phyloP scores from a whole-genome alignment of 208 protist species.

The Acanthamoeba castellanii region DNA sequence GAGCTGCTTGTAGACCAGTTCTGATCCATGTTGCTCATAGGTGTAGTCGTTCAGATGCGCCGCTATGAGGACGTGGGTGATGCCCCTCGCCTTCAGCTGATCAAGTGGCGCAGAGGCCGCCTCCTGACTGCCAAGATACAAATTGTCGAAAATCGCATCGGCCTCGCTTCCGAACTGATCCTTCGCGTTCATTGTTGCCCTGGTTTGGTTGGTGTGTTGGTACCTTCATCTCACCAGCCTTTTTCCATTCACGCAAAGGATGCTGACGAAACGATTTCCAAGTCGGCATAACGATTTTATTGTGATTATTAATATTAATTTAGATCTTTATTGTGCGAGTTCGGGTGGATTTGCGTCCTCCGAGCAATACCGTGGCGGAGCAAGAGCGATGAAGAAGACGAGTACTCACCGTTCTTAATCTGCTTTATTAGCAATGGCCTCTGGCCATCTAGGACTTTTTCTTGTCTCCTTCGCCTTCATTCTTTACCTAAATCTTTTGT shows the following conservation, averaged over 20 bases:
- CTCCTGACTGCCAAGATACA: constrained; percentile 41
- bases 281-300: too few relatives aligned
- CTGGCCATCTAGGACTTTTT: too few relatives aligned
- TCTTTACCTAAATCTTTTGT: background rate
- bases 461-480: background rate
- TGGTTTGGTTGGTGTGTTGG: background rate
- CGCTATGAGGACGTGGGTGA: constrained; percentile 59
- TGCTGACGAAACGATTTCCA: too few relatives aligned
- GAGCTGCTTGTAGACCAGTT: constrained; percentile 43
- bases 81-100: background rate
- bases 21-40: background rate
- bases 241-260: background rate
- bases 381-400: too few relatives aligned
- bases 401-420: too few relatives aligned
- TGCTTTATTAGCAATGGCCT: too few relatives aligned
- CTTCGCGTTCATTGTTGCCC: background rate
- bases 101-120: constrained; percentile 16
- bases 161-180: background rate
- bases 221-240: background rate
- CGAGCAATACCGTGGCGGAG: too few relatives aligned
- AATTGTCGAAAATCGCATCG: constrained; percentile 10
- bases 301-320: too few relatives aligned
- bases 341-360: too few relatives aligned
- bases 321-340: too few relatives aligned
- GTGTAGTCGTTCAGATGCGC: background rate